phyloP scores from a whole-genome alignment of 768 basidiomycete genomes.

The Macrolepiota fuliginosa region DNA sequence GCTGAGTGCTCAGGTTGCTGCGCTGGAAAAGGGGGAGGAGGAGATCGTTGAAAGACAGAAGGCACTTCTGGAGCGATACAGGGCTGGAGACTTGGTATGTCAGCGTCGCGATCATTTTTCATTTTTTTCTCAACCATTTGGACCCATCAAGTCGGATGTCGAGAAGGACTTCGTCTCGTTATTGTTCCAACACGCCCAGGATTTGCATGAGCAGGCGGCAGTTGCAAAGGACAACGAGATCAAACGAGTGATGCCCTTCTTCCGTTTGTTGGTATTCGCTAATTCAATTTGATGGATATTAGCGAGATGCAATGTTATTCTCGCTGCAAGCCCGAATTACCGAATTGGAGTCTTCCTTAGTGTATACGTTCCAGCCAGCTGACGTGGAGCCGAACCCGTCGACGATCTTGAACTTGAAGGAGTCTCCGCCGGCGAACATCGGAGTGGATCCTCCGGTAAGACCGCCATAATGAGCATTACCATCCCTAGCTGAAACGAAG shows the following conservation, averaged over 20 bases:
- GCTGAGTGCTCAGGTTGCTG: conserved; percentile 17
- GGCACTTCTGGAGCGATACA: conserved; percentile 38
- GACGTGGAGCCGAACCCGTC: conserved; percentile 23
- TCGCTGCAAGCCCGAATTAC: conserved; percentile 41
- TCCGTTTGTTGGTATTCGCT: conserved; percentile 10
- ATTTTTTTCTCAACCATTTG: neutral
- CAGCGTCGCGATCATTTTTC: neutral
- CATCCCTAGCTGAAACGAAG: neutral
- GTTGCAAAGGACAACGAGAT: conserved; percentile 57
- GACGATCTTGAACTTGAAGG: conserved; percentile 38
- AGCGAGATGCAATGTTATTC: conserved; percentile 49
- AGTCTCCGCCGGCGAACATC: conserved; percentile 38
- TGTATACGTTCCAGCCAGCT: conserved; percentile 37
- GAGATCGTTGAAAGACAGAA: conserved; percentile 23
- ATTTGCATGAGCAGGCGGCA: conserved; percentile 49
- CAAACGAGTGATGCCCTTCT: conserved; percentile 37
- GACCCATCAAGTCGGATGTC: conserved; percentile 35
- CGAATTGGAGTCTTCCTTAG: conserved; percentile 44
- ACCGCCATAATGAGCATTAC: neutral
- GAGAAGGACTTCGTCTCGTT: conserved; percentile 49
- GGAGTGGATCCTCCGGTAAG: neutral
- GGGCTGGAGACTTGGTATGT: conserved; percentile 44
- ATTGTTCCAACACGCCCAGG: conserved; percentile 42
- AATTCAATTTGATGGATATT: neutral
- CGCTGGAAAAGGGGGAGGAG: conserved; percentile 22